Conservation (phyloP, 2,329 filamentous ascomycete species). For the Pseudogymnoascus sp. region DNA sequence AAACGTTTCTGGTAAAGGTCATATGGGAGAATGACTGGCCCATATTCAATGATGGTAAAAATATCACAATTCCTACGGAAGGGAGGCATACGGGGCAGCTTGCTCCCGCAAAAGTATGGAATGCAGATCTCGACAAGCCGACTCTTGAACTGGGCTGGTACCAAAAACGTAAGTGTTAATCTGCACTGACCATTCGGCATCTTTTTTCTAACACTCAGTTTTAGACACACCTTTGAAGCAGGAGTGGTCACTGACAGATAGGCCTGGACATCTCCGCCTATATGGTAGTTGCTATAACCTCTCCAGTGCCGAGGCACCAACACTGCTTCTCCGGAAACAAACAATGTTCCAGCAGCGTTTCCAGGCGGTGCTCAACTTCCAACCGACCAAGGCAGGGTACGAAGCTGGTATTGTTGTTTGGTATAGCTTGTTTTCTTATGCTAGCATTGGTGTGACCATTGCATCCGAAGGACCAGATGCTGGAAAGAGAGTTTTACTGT, state of each 20-base stretch:
- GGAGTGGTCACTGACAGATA: constrained; percentile 39
- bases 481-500: neutral
- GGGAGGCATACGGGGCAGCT: constrained; percentile 24
- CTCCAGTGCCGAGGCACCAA: constrained; percentile 40
- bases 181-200: neutral
- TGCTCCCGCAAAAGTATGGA: constrained; percentile 23
- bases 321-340: constrained; percentile 47
- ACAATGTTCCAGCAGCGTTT: constrained; percentile 36
- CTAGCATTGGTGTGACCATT: constrained; percentile 33
- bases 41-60: constrained; percentile 17
- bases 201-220: constrained; percentile 5
- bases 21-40: constrained; percentile 22
- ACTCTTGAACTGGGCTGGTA: constrained; percentile 33
- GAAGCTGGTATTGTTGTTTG: constrained; percentile 47
- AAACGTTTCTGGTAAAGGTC: constrained; percentile 19
- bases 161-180: constrained; percentile 27
- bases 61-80: constrained; percentile 24
- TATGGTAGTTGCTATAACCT: constrained; percentile 45
- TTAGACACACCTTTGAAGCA: constrained; percentile 40
- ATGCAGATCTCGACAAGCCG: constrained; percentile 31
- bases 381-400: constrained; percentile 33
- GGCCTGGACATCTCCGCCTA: constrained; percentile 37
- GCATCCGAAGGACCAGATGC: neutral
- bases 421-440: constrained; percentile 43
- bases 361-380: constrained; percentile 38